phyloP scores from a whole-genome alignment of 164 flowering plant genomes.

The Akebia trifoliata region DNA sequence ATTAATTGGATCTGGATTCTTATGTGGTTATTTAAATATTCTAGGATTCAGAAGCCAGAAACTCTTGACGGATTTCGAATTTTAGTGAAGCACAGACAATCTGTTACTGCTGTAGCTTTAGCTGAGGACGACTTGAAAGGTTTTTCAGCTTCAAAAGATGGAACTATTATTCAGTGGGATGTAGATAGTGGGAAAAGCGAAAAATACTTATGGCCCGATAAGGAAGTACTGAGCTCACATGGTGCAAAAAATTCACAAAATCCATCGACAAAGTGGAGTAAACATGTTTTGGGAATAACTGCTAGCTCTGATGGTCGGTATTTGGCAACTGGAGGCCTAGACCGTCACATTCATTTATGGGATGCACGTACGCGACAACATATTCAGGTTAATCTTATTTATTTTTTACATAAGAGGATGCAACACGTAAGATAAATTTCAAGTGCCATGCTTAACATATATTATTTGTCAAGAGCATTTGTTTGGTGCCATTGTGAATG shows the following conservation, averaged over 20 bases:
- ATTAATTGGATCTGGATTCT: no score
- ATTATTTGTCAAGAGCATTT: no score
- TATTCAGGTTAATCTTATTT: slow-evolving; percentile 51
- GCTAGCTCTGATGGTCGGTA: slow-evolving; percentile 90
- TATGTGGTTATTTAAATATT: background rate
- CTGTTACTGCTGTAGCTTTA: slow-evolving; percentile 82
- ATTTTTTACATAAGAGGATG: no score
- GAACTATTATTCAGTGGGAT: slow-evolving; percentile 83
- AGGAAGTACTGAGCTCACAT: slow-evolving; percentile 57
- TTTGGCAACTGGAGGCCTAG: slow-evolving; percentile 91
- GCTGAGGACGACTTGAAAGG: slow-evolving; percentile 76
- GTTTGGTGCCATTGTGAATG: no score
- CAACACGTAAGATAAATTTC: no score
- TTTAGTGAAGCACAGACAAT: slow-evolving; percentile 62
- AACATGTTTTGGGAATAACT: slow-evolving; percentile 60
- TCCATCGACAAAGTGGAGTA: slow-evolving; percentile 62
- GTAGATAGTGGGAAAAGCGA: slow-evolving; percentile 68
- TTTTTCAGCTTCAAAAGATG: slow-evolving; percentile 95
- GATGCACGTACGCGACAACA: slow-evolving; percentile 82
- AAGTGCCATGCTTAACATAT: no score
- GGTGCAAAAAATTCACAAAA: slow-evolving; percentile 68
- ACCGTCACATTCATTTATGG: slow-evolving; percentile 96
- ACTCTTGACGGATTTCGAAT: slow-evolving; percentile 41
- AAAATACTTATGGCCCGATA: slow-evolving; percentile 75
- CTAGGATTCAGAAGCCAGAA: slow-evolving; percentile 68